phyloP scores from a whole-genome alignment of 768 basidiomycete species.

The Kwoniella heveanensis region DNA sequence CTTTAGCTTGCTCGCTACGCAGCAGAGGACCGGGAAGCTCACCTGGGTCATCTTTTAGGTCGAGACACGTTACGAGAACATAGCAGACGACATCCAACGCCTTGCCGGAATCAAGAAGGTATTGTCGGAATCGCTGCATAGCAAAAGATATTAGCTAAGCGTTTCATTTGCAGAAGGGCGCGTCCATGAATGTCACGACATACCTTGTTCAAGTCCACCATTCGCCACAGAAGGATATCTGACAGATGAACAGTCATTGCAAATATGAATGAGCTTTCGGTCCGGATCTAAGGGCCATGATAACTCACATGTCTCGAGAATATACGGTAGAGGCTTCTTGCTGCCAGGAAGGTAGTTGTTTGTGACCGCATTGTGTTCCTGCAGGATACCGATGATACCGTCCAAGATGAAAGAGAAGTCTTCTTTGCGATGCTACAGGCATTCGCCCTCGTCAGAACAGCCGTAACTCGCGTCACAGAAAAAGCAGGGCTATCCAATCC shows the following conservation, averaged over 20 bases:
- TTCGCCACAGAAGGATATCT: slow-evolving; percentile 72
- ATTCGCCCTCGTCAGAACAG: neutral
- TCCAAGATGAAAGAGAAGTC: slow-evolving; percentile 83
- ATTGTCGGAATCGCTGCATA: slow-evolving; percentile 81
- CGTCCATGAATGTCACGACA: too few relatives aligned
- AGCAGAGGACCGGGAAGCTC: slow-evolving; percentile 46
- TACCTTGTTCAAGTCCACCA: slow-evolving; percentile 90
- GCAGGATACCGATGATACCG: slow-evolving; percentile 62
- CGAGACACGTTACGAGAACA: slow-evolving; percentile 76
- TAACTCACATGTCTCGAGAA: slow-evolving; percentile 74
- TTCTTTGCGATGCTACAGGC: slow-evolving; percentile 74
- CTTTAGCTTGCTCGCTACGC: neutral
- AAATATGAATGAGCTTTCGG: too few relatives aligned
- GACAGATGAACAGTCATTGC: neutral
- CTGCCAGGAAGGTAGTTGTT: slow-evolving; percentile 82
- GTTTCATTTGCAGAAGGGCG: too few relatives aligned
- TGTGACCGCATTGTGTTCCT: slow-evolving; percentile 71
- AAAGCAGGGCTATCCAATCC: neutral
- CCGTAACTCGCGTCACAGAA: slow-evolving; percentile 21
- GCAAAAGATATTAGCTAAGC: neutral
- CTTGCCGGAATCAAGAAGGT: slow-evolving; percentile 77
- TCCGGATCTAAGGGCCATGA: too few relatives aligned
- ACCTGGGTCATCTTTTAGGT: slow-evolving; percentile 94
- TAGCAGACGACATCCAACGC: slow-evolving; percentile 75
- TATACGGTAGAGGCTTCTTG: slow-evolving; percentile 76